A percentile compares a stretch with the other conserved stretches of the same genome.
Evolutionary conservation across 331 rosid genomes (phyloP).

Genomic region (Spiraea crenata): DNA sequence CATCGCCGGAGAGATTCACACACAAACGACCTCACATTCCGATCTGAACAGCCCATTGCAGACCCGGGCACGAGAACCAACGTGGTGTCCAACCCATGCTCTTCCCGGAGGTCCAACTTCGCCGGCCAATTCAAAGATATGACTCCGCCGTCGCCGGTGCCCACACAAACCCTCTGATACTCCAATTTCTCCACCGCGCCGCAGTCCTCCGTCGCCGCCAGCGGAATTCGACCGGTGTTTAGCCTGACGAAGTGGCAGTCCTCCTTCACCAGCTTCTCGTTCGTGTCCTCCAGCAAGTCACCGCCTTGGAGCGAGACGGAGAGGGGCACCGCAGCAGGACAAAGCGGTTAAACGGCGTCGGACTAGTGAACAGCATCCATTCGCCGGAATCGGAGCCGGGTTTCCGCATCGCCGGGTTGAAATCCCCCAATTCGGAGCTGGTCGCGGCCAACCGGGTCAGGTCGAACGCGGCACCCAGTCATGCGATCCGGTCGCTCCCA

Average conservation of each 20-base stretch:
- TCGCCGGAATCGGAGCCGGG: slow-evolving; percentile 47
- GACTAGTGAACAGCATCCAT: slow-evolving; percentile 66
- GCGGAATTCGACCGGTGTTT: slow-evolving; percentile 47
- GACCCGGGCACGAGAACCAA: slow-evolving; percentile 83
- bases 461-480: too few species aligned
- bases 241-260: slow-evolving; percentile 59
- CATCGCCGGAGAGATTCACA: slow-evolving; percentile 70
- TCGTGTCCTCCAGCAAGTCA: slow-evolving; percentile 37
- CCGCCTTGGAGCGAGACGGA: slow-evolving; percentile 49
- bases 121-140: slow-evolving; percentile 91
- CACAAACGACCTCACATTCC: slow-evolving; percentile 47
- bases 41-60: slow-evolving; percentile 72
- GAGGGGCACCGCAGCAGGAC: slow-evolving; percentile 82
- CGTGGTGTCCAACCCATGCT: slow-evolving; percentile 84
- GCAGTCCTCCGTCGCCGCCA: not conserved
- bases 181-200: slow-evolving; percentile 36
- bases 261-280: slow-evolving; percentile 57
- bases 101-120: slow-evolving; percentile 65
- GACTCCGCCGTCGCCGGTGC: slow-evolving; percentile 74
- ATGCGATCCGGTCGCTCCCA: too few species aligned
- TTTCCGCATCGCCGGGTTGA: not conserved
- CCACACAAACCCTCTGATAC: slow-evolving; percentile 83
- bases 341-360: slow-evolving; percentile 83
- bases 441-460: too few species aligned
- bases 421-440: too few species aligned